Conservation (phyloP, 306 rosid genomes). For the Notholithocarpus densiflorus region DNA sequence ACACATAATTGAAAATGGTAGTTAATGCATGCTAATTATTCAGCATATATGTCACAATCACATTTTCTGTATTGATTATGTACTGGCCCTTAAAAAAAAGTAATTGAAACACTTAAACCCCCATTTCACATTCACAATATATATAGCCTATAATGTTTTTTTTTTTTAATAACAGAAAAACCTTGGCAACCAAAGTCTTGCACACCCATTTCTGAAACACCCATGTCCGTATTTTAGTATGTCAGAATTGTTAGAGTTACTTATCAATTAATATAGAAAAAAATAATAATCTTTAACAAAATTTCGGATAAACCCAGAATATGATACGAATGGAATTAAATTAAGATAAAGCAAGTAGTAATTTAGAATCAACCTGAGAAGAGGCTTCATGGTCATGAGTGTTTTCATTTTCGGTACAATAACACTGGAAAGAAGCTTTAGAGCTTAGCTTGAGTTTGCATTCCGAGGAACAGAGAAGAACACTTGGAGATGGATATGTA, state of each 20-base stretch:
- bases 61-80: neutral
- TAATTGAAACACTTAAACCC: no score
- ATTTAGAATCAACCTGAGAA: conserved; percentile 32
- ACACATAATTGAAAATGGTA: neutral
- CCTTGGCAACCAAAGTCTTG: no score
- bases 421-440: conserved; percentile 34
- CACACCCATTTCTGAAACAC: neutral
- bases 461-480: conserved; percentile 11
- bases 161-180: no score
- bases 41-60: neutral
- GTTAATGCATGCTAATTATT: neutral
- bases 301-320: neutral
- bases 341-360: neutral
- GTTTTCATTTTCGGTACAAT: conserved; percentile 36
- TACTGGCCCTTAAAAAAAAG: no score
- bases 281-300: neutral
- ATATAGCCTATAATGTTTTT: no score
- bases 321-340: neutral
- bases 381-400: conserved; percentile 29
- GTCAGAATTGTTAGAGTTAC: neutral
- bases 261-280: neutral
- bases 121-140: no score
- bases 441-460: conserved; percentile 17
- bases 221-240: neutral
- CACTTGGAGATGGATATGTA: neutral